A percentile compares a stretch with the other conserved stretches of the same genome.
Evolutionary conservation across 2,329 filamentous ascomycete species (phyloP).

Genomic region (Phialophora chinensis): DNA sequence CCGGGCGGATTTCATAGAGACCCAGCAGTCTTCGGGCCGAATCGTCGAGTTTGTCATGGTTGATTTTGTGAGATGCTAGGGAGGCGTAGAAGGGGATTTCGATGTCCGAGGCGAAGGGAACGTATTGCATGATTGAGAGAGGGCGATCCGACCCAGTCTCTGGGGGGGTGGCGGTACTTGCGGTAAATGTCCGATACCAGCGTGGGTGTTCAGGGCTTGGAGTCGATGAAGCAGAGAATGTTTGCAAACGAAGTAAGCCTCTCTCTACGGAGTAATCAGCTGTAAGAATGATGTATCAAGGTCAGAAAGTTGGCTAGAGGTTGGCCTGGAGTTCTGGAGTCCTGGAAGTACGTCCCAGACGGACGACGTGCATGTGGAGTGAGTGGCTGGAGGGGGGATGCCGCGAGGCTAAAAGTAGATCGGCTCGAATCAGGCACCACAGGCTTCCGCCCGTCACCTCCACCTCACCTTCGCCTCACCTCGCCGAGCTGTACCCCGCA

Average conservation of each 20-base stretch:
- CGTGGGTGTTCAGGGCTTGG: neutral
- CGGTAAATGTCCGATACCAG: neutral
- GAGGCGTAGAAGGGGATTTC: slow-evolving; percentile 94
- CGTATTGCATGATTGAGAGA: slow-evolving; percentile 69
- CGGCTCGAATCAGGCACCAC: slow-evolving; percentile 2
- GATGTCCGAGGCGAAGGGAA: slow-evolving; percentile 90
- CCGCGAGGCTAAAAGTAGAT: neutral
- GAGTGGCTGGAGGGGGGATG: neutral
- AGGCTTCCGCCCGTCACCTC: neutral
- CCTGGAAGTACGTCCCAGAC: neutral
- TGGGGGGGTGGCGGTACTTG: neutral
- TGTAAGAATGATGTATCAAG: neutral
- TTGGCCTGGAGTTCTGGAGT: neutral
- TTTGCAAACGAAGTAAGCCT: neutral
- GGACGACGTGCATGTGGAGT: slow-evolving; percentile 1
- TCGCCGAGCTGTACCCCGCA: neutral
- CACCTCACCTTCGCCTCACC: neutral
- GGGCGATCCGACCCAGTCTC: neutral
- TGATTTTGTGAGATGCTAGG: slow-evolving; percentile 91
- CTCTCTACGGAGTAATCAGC: neutral
- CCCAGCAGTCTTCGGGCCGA: slow-evolving; percentile 85
- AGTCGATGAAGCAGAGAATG: neutral
- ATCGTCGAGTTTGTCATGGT: slow-evolving; percentile 95
- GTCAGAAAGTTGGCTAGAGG: neutral
- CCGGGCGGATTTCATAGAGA: slow-evolving; percentile 81